phyloP scores from a whole-genome alignment of 129 eudicot species.

The Oenanthe sinensis region DNA sequence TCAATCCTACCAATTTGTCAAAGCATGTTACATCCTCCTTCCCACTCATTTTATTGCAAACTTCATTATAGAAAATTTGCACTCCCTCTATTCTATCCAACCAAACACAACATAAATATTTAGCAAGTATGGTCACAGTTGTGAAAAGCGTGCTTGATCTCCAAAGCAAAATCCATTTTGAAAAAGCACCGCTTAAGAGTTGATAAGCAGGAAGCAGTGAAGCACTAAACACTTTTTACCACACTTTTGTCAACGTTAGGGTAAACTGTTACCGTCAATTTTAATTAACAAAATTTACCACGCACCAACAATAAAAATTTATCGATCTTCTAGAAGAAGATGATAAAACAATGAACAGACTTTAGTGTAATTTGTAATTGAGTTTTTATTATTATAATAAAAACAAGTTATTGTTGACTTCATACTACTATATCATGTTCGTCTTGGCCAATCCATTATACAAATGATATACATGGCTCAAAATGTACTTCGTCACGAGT shows the following conservation, averaged over 20 bases:
- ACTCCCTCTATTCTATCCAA: too few species aligned
- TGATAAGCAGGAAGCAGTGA: background rate
- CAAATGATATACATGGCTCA: too few species aligned
- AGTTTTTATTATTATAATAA: background rate
- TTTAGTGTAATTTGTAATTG: background rate
- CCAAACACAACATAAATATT: too few species aligned
- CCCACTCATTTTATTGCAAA: background rate
- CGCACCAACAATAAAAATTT: too few species aligned
- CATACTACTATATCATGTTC: too few species aligned
- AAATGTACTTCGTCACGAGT: background rate
- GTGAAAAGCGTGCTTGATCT: background rate
- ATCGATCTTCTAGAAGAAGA: too few species aligned
- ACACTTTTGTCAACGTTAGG: background rate
- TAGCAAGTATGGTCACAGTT: background rate
- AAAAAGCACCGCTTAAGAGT: too few species aligned
- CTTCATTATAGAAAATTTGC: background rate
- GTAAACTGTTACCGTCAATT: too few species aligned
- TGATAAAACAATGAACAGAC: background rate
- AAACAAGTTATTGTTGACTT: too few species aligned
- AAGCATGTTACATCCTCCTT: background rate
- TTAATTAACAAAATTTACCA: too few species aligned
- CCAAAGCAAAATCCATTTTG: background rate
- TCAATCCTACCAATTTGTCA: too few species aligned
- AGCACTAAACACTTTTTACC: background rate
- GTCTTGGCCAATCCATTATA: too few species aligned